These are phyloP conservation scores for Colletotrichum kahawae DNA, from an alignment of 2,329 filamentous ascomycete species.

Conservation along the genomic window DNA sequence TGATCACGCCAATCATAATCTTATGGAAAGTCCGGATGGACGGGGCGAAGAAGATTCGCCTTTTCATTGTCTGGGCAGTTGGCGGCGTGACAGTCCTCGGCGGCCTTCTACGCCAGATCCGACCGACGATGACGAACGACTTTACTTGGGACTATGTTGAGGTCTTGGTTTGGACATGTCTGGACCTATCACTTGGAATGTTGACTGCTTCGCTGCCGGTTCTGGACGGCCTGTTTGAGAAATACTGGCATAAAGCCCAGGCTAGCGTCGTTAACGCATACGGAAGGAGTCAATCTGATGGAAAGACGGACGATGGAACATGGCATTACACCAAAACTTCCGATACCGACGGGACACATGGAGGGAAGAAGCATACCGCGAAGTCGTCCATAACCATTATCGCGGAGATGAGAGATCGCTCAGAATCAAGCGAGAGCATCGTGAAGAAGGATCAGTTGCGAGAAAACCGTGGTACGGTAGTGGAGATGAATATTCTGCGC, in stretches of 20 bases:
- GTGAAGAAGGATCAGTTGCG: not conserved
- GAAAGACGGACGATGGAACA: not conserved
- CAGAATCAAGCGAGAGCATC: slow-evolving; percentile 6
- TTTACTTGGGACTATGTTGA: slow-evolving; percentile 30
- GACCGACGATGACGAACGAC: slow-evolving; percentile 23
- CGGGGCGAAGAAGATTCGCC: slow-evolving; percentile 30
- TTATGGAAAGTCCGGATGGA: slow-evolving; percentile 37
- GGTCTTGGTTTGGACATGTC: slow-evolving; percentile 32
- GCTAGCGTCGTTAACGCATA: not conserved
- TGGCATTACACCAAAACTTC: slow-evolving; percentile 6
- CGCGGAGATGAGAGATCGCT: not conserved
- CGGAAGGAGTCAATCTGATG: not conserved
- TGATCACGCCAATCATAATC: slow-evolving; percentile 38
- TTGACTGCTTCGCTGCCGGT: slow-evolving; percentile 37
- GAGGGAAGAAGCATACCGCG: not conserved
- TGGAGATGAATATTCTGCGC: slow-evolving; percentile 8
- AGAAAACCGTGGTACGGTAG: not conserved
- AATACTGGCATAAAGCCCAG: not conserved
- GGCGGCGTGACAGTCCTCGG: slow-evolving; percentile 35
- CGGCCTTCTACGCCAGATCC: slow-evolving; percentile 32
- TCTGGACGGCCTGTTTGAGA: slow-evolving; percentile 26
- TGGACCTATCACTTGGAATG: slow-evolving; percentile 36
- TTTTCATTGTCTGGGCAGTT: slow-evolving; percentile 36
- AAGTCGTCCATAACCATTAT: not conserved
- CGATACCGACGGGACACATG: not conserved